A percentile compares a stretch with the other conserved stretches of the same genome.
Evolutionary conservation across 306 rosid genomes (phyloP).

Genomic region (Mucuna pruriens): DNA sequence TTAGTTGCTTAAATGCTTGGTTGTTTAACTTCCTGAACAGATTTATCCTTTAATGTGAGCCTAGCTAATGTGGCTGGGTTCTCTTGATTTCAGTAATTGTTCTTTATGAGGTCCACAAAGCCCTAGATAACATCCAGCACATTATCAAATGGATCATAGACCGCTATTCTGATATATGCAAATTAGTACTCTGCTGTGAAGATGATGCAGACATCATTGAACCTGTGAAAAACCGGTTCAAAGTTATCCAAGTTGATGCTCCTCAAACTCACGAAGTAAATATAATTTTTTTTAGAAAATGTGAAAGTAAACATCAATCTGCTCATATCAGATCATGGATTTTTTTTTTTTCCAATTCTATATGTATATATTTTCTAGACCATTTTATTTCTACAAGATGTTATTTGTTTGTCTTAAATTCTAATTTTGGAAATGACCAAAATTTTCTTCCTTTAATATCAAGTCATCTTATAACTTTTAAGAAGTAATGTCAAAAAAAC

Average conservation of each 20-base stretch:
- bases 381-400: not conserved
- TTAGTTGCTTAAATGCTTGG: slow-evolving; percentile 36
- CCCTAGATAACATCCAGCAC: slow-evolving; percentile 72
- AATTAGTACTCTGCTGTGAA: slow-evolving; percentile 74
- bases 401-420: slow-evolving; percentile 2
- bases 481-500: not conserved
- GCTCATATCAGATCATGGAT: not conserved
- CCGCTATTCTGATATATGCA: slow-evolving; percentile 74
- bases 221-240: slow-evolving; percentile 61
- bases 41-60: slow-evolving; percentile 16
- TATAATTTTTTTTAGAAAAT: not conserved
- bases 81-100: slow-evolving; percentile 62
- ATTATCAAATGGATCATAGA: slow-evolving; percentile 90
- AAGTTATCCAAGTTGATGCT: slow-evolving; percentile 61
- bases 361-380: not conserved
- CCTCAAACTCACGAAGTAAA: slow-evolving; percentile 81
- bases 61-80: slow-evolving; percentile 39
- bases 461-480: slow-evolving; percentile 14
- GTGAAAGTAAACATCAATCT: not conserved
- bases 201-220: slow-evolving; percentile 65
- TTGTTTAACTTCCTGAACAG: not conserved
- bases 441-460: not conserved
- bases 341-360: not conserved
- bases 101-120: slow-evolving; percentile 74
- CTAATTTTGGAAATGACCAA: not conserved